These are phyloP conservation scores for Fusarium staphyleae DNA, from an alignment of 2,329 filamentous ascomycete species.

Conservation along the genomic window DNA sequence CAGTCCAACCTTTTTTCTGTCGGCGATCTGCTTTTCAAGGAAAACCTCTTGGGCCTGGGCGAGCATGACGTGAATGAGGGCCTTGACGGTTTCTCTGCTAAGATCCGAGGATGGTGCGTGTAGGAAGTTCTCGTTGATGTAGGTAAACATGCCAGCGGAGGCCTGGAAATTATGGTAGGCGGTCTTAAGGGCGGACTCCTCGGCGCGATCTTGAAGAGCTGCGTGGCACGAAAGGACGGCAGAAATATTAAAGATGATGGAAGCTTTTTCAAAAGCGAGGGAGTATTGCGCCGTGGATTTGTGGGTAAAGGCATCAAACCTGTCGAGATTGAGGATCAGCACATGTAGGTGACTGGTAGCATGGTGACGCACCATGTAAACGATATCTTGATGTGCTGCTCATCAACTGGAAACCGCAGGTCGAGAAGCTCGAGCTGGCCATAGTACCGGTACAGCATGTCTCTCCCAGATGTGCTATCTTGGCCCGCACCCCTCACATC, in stretches of 20 bases:
- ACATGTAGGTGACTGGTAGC: background rate
- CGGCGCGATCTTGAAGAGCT: conserved; percentile 87
- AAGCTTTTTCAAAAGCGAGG: conserved; percentile 96
- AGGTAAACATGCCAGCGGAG: conserved; percentile 98
- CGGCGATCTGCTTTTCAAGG: conserved; percentile 91
- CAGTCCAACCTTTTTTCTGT: conserved; percentile 90
- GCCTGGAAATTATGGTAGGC: conserved; percentile 99
- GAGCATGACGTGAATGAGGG: conserved; percentile 88
- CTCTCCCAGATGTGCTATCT: conserved; percentile 91
- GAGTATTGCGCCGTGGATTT: conserved; percentile 98
- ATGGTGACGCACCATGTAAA: conserved; percentile 83
- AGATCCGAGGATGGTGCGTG: conserved; percentile 97
- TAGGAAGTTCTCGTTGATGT: conserved; percentile 99
- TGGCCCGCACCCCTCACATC: conserved; percentile 98
- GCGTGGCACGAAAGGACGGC: conserved; percentile 96
- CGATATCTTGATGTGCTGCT: conserved; percentile 98
- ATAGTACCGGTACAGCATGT: conserved; percentile 96
- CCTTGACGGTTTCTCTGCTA: conserved; percentile 94
- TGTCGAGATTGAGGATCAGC: conserved; percentile 47
- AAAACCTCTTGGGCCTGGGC: conserved; percentile 98
- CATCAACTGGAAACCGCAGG: conserved; percentile 93
- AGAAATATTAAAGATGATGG: conserved; percentile 99
- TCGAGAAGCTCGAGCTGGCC: conserved; percentile 95
- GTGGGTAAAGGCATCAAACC: conserved; percentile 99
- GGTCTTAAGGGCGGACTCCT: conserved; percentile 92